These are phyloP conservation scores for Talaromyces sp. DNA, from an alignment of 2,329 filamentous ascomycete species.

Conservation along the genomic window DNA sequence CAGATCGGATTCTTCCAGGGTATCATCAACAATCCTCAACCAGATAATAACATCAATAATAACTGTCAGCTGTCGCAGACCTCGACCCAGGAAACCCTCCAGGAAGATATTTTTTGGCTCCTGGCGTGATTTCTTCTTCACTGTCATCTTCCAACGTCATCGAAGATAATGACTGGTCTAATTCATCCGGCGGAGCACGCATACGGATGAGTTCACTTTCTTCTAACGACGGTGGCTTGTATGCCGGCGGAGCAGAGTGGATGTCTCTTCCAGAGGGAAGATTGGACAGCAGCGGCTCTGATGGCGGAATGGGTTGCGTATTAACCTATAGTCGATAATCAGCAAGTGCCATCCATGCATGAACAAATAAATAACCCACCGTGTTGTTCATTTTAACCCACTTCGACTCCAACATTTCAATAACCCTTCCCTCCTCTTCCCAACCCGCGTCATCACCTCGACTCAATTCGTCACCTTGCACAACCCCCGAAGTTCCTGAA, in stretches of 20 bases:
- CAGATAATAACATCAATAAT: constrained; percentile 25
- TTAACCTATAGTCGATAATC: constrained; percentile 61
- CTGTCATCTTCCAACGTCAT: constrained; percentile 26
- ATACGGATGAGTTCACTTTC: constrained; percentile 56
- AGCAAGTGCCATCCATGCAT: neutral
- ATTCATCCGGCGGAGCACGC: constrained; percentile 52
- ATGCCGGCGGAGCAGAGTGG: constrained; percentile 62
- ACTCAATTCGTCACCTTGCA: constrained; percentile 31
- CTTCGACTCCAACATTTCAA: constrained; percentile 81
- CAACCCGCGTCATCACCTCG: constrained; percentile 73
- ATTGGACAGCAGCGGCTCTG: constrained; percentile 64
- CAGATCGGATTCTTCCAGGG: neutral
- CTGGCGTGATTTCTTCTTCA: constrained; percentile 28
- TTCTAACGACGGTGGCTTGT: constrained; percentile 60
- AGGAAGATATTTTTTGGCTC: constrained; percentile 20
- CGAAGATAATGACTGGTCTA: constrained; percentile 29
- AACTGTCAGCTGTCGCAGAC: constrained; percentile 24
- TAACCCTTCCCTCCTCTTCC: constrained; percentile 75
- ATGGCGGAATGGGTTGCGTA: constrained; percentile 68
- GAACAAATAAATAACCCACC: constrained; percentile 46
- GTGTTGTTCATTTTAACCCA: constrained; percentile 94
- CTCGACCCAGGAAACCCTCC: constrained; percentile 30
- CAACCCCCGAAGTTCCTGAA: constrained; percentile 24
- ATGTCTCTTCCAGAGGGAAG: constrained; percentile 89
- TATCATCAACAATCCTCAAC: neutral